phyloP scores from a whole-genome alignment of 768 basidiomycete species.

The Pisolithus microcarpus region DNA sequence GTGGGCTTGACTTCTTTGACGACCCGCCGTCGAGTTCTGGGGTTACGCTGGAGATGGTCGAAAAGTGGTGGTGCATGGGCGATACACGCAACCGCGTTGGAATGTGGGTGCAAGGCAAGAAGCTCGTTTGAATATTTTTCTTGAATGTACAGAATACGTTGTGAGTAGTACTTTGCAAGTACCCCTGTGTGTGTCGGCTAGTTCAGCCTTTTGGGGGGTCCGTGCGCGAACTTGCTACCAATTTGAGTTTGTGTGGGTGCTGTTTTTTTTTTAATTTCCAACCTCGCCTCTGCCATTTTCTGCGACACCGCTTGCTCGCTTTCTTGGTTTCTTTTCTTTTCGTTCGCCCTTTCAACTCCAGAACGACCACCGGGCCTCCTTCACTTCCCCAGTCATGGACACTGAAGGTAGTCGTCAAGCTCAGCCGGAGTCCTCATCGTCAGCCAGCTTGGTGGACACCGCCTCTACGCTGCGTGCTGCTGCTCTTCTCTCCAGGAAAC shows the following conservation, averaged over 20 bases:
- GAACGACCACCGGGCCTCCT: not conserved
- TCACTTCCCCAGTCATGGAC: slow-evolving; percentile 18
- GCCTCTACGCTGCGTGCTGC: slow-evolving; percentile 65
- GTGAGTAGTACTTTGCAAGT: no score
- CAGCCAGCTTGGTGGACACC: slow-evolving; percentile 32
- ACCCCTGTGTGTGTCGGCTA: no score
- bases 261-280: no score
- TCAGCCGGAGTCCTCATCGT: slow-evolving; percentile 4
- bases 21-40: slow-evolving; percentile 7
- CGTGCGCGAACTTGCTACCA: not conserved
- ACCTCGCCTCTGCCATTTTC: not conserved
- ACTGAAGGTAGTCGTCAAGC: slow-evolving; percentile 8
- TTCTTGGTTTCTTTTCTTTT: not conserved
- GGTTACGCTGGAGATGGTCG: slow-evolving; percentile 49
- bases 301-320: no score
- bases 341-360: not conserved
- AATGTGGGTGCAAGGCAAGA: slow-evolving; percentile 72
- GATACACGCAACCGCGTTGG: slow-evolving; percentile 55
- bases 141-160: not conserved
- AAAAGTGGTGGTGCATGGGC: slow-evolving; percentile 90
- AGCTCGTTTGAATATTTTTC: not conserved
- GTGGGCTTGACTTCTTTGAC: slow-evolving; percentile 68
- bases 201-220: not conserved
- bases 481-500: slow-evolving; percentile 67
- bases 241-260: not conserved